Percentiles rank a stretch among this genome's conserved stretches.
Evolutionary conservation across 2,329 filamentous ascomycete genomes (phyloP).

Genomic region (Epichloe sp.): DNA sequence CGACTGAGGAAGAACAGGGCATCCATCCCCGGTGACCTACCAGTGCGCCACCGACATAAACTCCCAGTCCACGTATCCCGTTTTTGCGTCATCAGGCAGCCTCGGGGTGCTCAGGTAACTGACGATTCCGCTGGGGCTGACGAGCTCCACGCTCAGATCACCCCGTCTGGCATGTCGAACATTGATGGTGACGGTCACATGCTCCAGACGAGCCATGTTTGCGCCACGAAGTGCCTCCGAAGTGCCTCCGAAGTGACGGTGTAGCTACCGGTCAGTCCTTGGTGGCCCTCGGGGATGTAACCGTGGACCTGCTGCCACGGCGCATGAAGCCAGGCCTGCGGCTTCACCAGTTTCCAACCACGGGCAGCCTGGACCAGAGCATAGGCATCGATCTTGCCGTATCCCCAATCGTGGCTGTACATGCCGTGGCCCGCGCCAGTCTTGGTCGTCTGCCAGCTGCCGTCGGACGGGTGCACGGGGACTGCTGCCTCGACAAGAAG

Average conservation of each 20-base stretch:
- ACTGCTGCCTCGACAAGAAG: neutral
- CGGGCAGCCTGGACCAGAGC: neutral
- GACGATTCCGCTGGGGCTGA: neutral
- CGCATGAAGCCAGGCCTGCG: neutral
- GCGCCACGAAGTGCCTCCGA: neutral
- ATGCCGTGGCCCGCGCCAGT: neutral
- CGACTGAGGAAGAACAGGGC: neutral
- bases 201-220: neutral
- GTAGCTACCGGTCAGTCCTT: neutral
- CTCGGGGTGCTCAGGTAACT: neutral
- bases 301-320: neutral
- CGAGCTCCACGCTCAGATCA: neutral
- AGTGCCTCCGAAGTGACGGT: neutral
- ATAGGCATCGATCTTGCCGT: neutral
- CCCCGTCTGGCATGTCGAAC: neutral
- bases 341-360: neutral
- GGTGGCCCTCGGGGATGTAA: neutral
- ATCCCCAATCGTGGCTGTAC: neutral
- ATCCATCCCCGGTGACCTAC: neutral
- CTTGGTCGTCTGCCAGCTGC: neutral
- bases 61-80: neutral
- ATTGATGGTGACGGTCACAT: neutral
- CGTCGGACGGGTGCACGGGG: neutral
- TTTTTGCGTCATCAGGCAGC: neutral
- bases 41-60: neutral